Evolutionary conservation across 225 moss, liverwort and hornwort species (phyloP).

Genomic region (Polytrichum commune): DNA sequence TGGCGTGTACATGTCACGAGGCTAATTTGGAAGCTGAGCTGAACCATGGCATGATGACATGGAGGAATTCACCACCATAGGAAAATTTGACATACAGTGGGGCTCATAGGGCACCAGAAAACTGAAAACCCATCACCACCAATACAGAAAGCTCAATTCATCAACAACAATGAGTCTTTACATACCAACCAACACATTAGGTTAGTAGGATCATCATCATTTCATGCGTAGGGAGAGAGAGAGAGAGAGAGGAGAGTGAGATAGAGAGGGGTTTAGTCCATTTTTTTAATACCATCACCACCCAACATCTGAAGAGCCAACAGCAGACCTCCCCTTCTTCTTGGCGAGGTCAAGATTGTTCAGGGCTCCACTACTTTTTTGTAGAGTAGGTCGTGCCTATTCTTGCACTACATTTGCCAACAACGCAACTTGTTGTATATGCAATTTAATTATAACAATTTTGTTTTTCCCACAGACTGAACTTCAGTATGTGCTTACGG

Average conservation of each 20-base stretch:
- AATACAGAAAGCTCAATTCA: neutral
- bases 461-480: no score
- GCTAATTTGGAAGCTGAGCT: no score
- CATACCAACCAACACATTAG: neutral
- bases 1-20: constrained; percentile 15
- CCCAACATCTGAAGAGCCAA: neutral
- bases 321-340: neutral
- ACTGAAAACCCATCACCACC: neutral
- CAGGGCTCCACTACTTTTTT: neutral
- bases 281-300: no score
- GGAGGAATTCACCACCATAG: no score
- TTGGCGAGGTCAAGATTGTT: neutral
- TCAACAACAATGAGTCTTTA: neutral
- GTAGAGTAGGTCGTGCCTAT: neutral
- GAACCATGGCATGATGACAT: constrained; percentile 37
- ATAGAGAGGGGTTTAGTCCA: no score
- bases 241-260: neutral
- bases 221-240: neutral
- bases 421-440: neutral
- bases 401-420: neutral
- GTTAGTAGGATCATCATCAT: neutral
- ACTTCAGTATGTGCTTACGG: no score
- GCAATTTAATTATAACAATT: neutral
- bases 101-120: constrained; percentile 1
- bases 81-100: neutral